Percentiles rank a stretch among this genome's conserved stretches.
Conservation (phyloP, 2,329 filamentous ascomycete genomes). For the Neurospora sp. region DNA sequence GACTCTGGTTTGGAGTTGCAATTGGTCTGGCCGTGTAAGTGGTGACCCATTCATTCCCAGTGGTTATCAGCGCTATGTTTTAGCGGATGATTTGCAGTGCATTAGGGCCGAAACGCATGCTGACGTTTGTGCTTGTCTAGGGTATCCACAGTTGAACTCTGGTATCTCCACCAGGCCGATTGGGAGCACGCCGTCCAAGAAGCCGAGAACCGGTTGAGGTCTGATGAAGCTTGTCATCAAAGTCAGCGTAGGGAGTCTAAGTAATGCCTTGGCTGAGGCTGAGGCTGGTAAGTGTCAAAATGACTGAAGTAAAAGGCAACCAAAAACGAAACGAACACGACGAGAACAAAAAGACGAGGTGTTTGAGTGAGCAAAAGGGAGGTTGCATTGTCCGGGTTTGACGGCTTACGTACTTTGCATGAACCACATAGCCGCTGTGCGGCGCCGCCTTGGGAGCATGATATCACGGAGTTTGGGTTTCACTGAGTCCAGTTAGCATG, state of each 20-base stretch:
- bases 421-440: background rate
- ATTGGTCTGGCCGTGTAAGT: constrained; percentile 42
- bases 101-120: background rate
- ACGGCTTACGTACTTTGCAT: background rate
- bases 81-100: background rate
- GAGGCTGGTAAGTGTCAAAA: background rate
- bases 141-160: constrained; percentile 16
- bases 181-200: constrained; percentile 17
- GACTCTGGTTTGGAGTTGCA: constrained; percentile 56
- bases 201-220: constrained; percentile 13
- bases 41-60: background rate
- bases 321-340: background rate
- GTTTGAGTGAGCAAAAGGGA: background rate
- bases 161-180: constrained; percentile 17
- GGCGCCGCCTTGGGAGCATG: background rate
- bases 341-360: background rate
- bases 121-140: constrained; percentile 4
- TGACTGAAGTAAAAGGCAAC: background rate
- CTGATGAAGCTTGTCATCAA: constrained; percentile 9
- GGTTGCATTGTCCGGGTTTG: background rate
- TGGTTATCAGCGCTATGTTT: background rate
- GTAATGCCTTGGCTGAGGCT: constrained; percentile 2
- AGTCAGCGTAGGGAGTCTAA: constrained; percentile 7
- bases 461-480: background rate
- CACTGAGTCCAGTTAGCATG: background rate